These are phyloP conservation scores for Penicillium rolfsii DNA, from an alignment of 2,329 filamentous ascomycete species.

Conservation along the genomic window DNA sequence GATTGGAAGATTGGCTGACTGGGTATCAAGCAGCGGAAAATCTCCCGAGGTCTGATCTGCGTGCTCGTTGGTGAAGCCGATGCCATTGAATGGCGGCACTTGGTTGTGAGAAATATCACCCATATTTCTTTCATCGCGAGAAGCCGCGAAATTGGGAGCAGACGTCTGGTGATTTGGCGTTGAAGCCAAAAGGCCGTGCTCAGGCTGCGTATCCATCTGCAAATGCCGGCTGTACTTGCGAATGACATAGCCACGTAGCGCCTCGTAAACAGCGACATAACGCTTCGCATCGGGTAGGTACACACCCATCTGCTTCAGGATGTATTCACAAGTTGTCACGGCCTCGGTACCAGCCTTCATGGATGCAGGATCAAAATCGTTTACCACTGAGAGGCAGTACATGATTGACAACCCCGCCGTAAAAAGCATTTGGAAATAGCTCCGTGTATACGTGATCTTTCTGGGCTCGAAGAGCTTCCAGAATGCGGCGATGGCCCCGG, in stretches of 20 bases:
- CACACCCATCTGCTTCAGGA: conserved; percentile 21
- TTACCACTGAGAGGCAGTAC: conserved; percentile 28
- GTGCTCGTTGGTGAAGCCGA: background rate
- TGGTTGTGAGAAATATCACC: background rate
- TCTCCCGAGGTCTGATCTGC: background rate
- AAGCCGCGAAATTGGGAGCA: background rate
- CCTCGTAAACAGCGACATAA: conserved; percentile 29
- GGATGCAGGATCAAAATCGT: conserved; percentile 11
- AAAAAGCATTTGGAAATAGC: conserved; percentile 55
- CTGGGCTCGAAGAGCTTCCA: conserved; percentile 40
- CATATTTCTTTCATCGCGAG: background rate
- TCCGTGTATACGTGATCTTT: conserved; percentile 51
- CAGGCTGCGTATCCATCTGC: background rate
- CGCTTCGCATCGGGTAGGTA: conserved; percentile 26
- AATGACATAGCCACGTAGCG: conserved; percentile 19
- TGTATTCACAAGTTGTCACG: conserved; percentile 15
- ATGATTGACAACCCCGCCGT: conserved; percentile 49
- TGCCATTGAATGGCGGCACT: background rate
- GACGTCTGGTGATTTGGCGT: background rate
- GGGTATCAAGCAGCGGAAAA: background rate
- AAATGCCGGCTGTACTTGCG: conserved; percentile 17
- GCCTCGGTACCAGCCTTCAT: conserved; percentile 18
- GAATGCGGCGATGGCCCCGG: conserved; percentile 46
- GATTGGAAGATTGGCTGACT: background rate
- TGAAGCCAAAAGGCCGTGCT: background rate